These are phyloP conservation scores for Penicillium canescens DNA, from an alignment of 495 filamentous ascomycete species.

Conservation along the genomic window DNA sequence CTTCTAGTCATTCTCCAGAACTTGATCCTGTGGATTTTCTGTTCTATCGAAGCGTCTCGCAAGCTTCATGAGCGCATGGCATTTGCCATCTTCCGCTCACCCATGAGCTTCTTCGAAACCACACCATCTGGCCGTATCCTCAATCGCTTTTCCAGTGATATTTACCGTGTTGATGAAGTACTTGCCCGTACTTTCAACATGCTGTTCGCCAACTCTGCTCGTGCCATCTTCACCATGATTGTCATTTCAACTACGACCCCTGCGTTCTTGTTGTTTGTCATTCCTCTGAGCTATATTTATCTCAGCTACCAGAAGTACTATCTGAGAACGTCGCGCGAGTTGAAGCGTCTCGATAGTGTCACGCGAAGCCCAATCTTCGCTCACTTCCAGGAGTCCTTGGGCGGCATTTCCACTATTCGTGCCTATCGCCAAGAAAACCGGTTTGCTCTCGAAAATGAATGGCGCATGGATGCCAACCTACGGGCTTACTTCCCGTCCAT, in stretches of 20 bases:
- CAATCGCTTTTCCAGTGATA: conserved; percentile 96
- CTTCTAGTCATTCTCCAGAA: conserved; percentile 87
- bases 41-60: conserved; percentile 95
- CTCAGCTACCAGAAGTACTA: conserved; percentile 97
- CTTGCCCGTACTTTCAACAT: conserved; percentile 90
- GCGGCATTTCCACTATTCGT: conserved; percentile 94
- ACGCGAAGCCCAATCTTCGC: conserved; percentile 95
- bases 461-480: conserved; percentile 94
- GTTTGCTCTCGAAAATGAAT: conserved; percentile 94
- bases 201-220: conserved; percentile 87
- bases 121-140: conserved; percentile 96
- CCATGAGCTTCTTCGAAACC: conserved; percentile 99
- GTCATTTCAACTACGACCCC: conserved; percentile 85
- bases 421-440: conserved; percentile 87
- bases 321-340: conserved; percentile 89
- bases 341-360: conserved; percentile 94
- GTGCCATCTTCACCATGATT: conserved; percentile 80
- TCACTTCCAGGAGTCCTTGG: conserved; percentile 97
- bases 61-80: conserved; percentile 99
- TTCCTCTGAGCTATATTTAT: conserved; percentile 82
- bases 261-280: conserved; percentile 72
- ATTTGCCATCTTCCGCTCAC: conserved; percentile 93
- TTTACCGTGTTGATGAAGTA: conserved; percentile 95
- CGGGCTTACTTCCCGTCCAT: conserved; percentile 96
- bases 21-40: conserved; percentile 97